A percentile compares a stretch with the other conserved stretches of the same genome.
These are phyloP conservation scores for Globisporangium abappressorium DNA, from an alignment of 352 stramenopile genomes.

Conservation along the genomic window DNA sequence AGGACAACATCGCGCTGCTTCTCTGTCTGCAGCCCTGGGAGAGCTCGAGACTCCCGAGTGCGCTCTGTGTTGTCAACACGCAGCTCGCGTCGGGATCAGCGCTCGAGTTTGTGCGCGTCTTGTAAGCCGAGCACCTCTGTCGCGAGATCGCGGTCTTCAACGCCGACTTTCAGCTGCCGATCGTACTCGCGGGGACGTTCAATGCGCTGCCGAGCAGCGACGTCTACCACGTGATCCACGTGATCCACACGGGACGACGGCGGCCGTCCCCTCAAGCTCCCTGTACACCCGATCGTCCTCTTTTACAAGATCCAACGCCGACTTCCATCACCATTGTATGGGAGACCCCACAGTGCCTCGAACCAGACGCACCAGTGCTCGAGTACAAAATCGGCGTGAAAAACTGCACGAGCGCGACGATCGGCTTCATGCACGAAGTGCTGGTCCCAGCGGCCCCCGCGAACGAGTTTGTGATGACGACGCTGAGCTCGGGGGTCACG, in stretches of 20 bases:
- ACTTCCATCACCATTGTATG: constrained; percentile 55
- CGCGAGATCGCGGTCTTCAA: constrained; percentile 75
- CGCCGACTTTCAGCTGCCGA: constrained; percentile 73
- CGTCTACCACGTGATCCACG: constrained; percentile 81
- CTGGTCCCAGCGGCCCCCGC: constrained; percentile 14
- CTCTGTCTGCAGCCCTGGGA: constrained; percentile 85
- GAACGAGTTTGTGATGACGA: constrained; percentile 37
- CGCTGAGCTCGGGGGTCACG: constrained; percentile 65
- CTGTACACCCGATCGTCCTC: constrained; percentile 32
- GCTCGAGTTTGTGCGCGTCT: constrained; percentile 56
- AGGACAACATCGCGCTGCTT: constrained; percentile 76
- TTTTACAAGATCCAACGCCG: constrained; percentile 30
- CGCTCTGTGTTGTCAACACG: constrained; percentile 63
- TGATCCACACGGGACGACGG: constrained; percentile 56
- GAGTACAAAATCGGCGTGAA: constrained; percentile 62
- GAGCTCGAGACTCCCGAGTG: constrained; percentile 52
- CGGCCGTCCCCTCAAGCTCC: constrained; percentile 47
- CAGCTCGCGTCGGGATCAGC: constrained; percentile 33
- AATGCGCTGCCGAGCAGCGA: constrained; percentile 75
- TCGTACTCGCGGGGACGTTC: constrained; percentile 81
- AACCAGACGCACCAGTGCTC: constrained; percentile 29
- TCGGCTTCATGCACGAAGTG: constrained; percentile 59
- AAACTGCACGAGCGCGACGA: constrained; percentile 51
- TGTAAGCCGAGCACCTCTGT: constrained; percentile 71
- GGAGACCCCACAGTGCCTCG: constrained; percentile 26